Percentiles rank a stretch among this genome's conserved stretches.
phyloP scores from a whole-genome alignment of 805 yeast genomes.

The Blastobotrys chiropterorum region DNA sequence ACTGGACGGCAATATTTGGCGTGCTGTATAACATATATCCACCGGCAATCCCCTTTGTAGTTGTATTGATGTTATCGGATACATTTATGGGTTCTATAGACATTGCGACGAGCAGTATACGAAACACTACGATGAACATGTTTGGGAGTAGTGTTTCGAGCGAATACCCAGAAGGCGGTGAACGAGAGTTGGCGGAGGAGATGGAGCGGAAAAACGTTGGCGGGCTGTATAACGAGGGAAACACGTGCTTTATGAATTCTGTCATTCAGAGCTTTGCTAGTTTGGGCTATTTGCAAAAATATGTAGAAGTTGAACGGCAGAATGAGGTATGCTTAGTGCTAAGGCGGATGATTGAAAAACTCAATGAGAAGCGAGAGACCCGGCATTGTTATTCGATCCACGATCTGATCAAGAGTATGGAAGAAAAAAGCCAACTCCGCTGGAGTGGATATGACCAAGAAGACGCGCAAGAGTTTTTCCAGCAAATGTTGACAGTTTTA shows the following conservation, averaged over 20 bases:
- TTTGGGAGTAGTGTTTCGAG: constrained; percentile 11
- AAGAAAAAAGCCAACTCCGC: constrained; percentile 37
- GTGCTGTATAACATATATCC: neutral
- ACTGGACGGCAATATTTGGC: neutral
- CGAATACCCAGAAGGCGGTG: constrained; percentile 4
- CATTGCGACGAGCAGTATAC: constrained; percentile 26
- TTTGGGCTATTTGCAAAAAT: constrained; percentile 51
- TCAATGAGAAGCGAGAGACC: constrained; percentile 25
- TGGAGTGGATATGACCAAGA: constrained; percentile 86
- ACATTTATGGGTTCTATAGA: constrained; percentile 30
- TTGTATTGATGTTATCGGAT: constrained; percentile 25
- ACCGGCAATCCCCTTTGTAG: neutral
- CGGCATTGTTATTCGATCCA: constrained; percentile 26
- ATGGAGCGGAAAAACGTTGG: constrained; percentile 44
- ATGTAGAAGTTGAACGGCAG: constrained; percentile 22
- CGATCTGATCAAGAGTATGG: constrained; percentile 19
- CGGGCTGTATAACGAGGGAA: constrained; percentile 84
- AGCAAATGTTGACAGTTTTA: constrained; percentile 35
- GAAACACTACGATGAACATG: constrained; percentile 22
- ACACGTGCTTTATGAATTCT: constrained; percentile 91
- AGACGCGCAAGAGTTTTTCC: constrained; percentile 96
- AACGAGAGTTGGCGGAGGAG: neutral
- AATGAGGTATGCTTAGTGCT: constrained; percentile 10
- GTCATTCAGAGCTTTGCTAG: constrained; percentile 81
- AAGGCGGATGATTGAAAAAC: constrained; percentile 20